Evolutionary conservation across 768 basidiomycete species (phyloP), one percentile per base, ranked within the genome.

Genomic region (Suillus fuscotomentosus): DNA sequence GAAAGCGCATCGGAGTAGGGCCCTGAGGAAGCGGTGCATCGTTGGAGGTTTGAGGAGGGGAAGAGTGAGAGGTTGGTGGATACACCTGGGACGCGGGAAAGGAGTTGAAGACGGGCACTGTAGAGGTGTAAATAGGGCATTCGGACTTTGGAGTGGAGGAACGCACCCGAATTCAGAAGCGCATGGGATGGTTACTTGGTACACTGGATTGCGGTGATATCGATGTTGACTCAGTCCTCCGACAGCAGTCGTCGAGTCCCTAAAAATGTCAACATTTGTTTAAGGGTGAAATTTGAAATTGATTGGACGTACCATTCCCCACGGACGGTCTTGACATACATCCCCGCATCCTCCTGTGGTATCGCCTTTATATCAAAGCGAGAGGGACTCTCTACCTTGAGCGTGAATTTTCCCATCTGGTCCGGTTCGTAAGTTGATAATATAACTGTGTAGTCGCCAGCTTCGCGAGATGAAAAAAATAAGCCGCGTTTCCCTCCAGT

Each of bases 301-400:
- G 13, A 69, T 8, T 9, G 1, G 20, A 73, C 85, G 60, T 66
- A 92, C 96, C 96, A 99, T 45, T 81, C 77, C 4, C 93, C 94
- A n/a, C 79, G 83, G 2, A 90, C 68, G 0, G 81, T 71, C 68
- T 91, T 89, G 24, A 76, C 77, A 72, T 90, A 97, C 94, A 97
- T 93, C 0, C 95, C 96, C 0, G 95, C 93, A 0, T 94, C 95
- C 77, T 99, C 97, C 63, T 89, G 86, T 0, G 89, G 86, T 27
- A 97, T 89, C 0, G 85, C 68, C 57, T 78, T 78, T 27, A 97
- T 66, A 20, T 88, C 85, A 60, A 95, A 82, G 1, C 84, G 81
- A 63, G 74, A 72, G 1, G 87, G 84, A 63, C 89, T 85, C 59
- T 91, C 86, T 3, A 94, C 76, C 27, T 80, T 81, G 31, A 97